Evolutionary conservation across 192 early-diverging fungal genomes (phyloP), one percentile per base, ranked within the genome.

Genomic region (Coemansia sp.): DNA sequence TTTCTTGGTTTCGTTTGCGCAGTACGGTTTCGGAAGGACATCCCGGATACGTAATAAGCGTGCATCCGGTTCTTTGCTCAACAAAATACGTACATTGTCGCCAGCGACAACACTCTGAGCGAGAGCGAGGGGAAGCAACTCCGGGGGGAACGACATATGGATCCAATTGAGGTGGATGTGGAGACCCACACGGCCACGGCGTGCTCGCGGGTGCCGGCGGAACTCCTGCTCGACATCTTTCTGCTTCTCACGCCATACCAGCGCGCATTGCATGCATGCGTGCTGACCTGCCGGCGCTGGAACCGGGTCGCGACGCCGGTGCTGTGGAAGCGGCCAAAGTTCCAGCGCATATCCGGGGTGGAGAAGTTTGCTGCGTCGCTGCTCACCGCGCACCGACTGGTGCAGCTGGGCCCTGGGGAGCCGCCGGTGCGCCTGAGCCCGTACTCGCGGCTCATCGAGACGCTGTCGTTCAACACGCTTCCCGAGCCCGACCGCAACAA

Each of bases 321-420:
- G 12, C 62, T 84, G 1, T 84, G 80, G 80, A 55, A 61, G 41
- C 50, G 60, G 22, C 82, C 82, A 10, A 53, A 36, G 29, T 78
- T 84, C 23, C 42, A 46, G 15, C 67, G 55, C 11, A 55, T 78
- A 9, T 23, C 45, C 1, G 40, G 58, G 10, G 79, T 84, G 11
- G 75, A 77, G 26, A 35, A 26, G 12, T 57, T 78, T 14, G 58
- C 67, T 7, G 30, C 54, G 6, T 72, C 72, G 8, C 32, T 69
- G 15, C 28, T 60, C 23, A 25, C 55, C 12, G 59, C 60, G 51
- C 27, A 22, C 32, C 25, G 26, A 15, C 40, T 51, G 2, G 20
- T 53, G 27, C 6, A 9, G 19, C 43, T n/a, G 30, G 3, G 26
- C n/a, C 20, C 20, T 5, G 36, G 20, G 17, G 8, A 44, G 21